Evolutionary conservation across 106 monocot species (phyloP).

Genomic region (Posidonia australis): DNA sequence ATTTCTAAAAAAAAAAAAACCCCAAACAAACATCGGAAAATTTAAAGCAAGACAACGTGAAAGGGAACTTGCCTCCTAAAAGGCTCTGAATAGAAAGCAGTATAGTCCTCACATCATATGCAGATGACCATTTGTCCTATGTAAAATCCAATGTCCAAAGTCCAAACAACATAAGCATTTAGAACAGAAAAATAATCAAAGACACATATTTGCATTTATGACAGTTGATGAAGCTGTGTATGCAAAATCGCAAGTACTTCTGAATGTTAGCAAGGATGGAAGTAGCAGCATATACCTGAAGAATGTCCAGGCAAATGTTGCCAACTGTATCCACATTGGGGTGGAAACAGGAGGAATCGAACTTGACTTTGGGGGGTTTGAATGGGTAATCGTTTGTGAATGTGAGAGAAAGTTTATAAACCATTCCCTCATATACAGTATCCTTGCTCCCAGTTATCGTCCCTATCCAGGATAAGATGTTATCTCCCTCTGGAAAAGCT

Average conservation of each 20-base stretch:
- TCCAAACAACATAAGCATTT: too few relatives aligned
- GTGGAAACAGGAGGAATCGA: constrained; percentile 74
- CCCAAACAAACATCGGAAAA: too few relatives aligned
- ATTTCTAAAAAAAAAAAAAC: too few relatives aligned
- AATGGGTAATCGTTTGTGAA: constrained; percentile 87
- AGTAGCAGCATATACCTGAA: constrained; percentile 42
- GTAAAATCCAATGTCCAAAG: not conserved
- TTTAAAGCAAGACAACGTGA: too few relatives aligned
- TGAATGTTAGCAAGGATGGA: not conserved
- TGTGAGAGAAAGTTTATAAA: constrained; percentile 70
- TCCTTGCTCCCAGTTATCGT: constrained; percentile 85
- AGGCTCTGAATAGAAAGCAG: constrained; percentile 86
- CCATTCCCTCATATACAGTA: constrained; percentile 79
- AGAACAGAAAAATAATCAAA: too few relatives aligned
- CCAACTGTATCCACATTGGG: constrained; percentile 81
- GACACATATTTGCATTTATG: not conserved
- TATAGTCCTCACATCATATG: constrained; percentile 82
- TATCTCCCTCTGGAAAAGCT: constrained; percentile 95
- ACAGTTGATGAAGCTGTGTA: not conserved
- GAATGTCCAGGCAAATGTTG: constrained; percentile 95
- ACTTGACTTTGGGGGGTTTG: constrained; percentile 96
- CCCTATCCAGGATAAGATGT: constrained; percentile 89
- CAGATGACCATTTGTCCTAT: constrained; percentile 99
- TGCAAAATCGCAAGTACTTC: not conserved
- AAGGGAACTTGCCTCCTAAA: constrained; percentile 53